Evolutionary conservation across 306 rosid genomes (phyloP).

Genomic region (Styphnolobium japonicum): DNA sequence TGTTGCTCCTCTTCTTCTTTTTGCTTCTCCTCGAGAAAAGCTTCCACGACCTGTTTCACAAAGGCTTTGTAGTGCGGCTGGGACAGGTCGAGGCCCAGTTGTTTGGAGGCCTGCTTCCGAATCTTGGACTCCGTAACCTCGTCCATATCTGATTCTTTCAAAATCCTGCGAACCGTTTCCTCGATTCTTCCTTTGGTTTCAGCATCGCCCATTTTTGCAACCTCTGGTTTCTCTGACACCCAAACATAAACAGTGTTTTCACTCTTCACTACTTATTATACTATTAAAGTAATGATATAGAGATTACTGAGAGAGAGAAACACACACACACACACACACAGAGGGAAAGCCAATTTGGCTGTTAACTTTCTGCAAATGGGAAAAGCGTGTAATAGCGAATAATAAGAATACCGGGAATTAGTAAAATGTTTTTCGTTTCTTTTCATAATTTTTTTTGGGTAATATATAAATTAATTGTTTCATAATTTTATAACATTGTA

Average conservation of each 20-base stretch:
- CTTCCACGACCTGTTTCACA: conserved; percentile 59
- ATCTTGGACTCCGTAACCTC: conserved; percentile 74
- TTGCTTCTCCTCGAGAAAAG: conserved; percentile 56
- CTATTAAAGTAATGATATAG: too few species aligned
- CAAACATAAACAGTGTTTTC: neutral
- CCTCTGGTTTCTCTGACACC: neutral
- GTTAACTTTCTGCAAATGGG: too few species aligned
- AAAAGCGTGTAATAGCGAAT: too few species aligned
- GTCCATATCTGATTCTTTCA: conserved; percentile 74
- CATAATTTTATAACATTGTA: too few species aligned
- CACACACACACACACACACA: too few species aligned
- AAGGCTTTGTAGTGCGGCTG: conserved; percentile 58
- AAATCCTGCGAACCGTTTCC: conserved; percentile 57
- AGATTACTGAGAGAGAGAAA: too few species aligned
- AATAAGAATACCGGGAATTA: too few species aligned
- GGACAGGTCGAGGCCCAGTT: conserved; percentile 65
- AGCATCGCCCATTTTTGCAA: conserved; percentile 59
- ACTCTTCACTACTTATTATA: too few species aligned
- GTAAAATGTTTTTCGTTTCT: too few species aligned
- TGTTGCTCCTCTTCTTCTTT: conserved; percentile 13
- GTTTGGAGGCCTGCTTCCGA: conserved; percentile 67
- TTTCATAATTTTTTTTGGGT: too few species aligned
- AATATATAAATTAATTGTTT: too few species aligned
- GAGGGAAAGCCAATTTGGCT: too few species aligned
- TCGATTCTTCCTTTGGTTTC: conserved; percentile 54